These are phyloP conservation scores for Monosporozyma aerobia DNA, from an alignment of 805 yeast species.

Conservation along the genomic window DNA sequence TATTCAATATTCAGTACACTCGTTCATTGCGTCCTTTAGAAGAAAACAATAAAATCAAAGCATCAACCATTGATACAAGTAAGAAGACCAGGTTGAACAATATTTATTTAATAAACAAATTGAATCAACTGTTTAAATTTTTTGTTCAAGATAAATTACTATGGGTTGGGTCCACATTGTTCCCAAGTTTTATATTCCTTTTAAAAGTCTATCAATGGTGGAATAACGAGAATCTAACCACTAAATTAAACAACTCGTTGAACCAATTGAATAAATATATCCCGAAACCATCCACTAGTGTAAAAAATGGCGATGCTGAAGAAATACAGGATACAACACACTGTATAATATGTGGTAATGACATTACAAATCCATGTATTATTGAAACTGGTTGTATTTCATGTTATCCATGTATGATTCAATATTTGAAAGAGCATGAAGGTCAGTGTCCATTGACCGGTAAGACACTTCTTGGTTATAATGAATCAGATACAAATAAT, in stretches of 20 bases:
- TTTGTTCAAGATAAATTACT: not conserved
- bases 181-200: conserved; percentile 75
- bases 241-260: conserved; percentile 42
- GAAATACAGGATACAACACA: not conserved
- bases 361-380: conserved; percentile 68
- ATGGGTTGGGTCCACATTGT: conserved; percentile 21
- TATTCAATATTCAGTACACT: conserved; percentile 57
- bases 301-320: no score
- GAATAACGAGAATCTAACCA: conserved; percentile 66
- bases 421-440: conserved; percentile 43
- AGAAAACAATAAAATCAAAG: no score
- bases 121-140: not conserved
- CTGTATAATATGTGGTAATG: conserved; percentile 66
- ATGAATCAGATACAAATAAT: conserved; percentile 49
- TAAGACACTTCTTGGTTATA: conserved; percentile 59
- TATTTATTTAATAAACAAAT: not conserved
- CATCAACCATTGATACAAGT: conserved; percentile 14
- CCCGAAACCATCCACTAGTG: conserved; percentile 12
- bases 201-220: conserved; percentile 91
- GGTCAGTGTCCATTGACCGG: conserved; percentile 78
- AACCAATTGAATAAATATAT: conserved; percentile 39
- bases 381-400: conserved; percentile 88
- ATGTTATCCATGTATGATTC: conserved; percentile 79
- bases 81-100: not conserved
- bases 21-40: conserved; percentile 22